Conservation (phyloP, 164 flowering plant species). For the Stephania cephalantha region DNA sequence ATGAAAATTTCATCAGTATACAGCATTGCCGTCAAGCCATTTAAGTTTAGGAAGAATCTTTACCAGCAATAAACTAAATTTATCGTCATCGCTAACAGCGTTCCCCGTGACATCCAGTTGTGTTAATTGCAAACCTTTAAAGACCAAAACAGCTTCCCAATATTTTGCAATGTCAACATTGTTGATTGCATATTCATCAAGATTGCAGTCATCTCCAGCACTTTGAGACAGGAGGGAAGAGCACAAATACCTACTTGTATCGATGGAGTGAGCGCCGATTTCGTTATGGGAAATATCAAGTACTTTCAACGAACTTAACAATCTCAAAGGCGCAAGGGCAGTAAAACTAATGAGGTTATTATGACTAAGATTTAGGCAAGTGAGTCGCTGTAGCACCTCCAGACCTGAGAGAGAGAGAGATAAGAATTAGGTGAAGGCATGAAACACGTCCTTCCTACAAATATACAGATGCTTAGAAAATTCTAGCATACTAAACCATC, state of each 20-base stretch:
- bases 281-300: conserved; percentile 73
- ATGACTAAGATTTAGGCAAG: conserved; percentile 61
- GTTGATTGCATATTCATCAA: conserved; percentile 20
- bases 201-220: conserved; percentile 24
- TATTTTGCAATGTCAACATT: conserved; percentile 18
- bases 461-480: not conserved
- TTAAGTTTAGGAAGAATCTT: conserved; percentile 48
- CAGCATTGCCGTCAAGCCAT: conserved; percentile 57
- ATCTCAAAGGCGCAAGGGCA: conserved; percentile 66
- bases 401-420: conserved; percentile 36
- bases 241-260: conserved; percentile 65
- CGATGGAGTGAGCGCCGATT: conserved; percentile 70
- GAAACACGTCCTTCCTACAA: not conserved
- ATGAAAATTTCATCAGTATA: conserved; percentile 16
- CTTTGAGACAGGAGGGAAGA: conserved; percentile 68
- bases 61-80: conserved; percentile 35
- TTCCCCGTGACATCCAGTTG: conserved; percentile 69
- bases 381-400: conserved; percentile 77
- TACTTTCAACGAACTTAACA: conserved; percentile 45
- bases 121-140: conserved; percentile 46
- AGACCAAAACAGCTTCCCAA: conserved; percentile 61
- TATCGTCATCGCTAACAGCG: conserved; percentile 36
- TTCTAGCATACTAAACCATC: not conserved
- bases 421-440: not conserved
- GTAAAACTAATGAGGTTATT: conserved; percentile 62